phyloP scores from a whole-genome alignment of 2,329 filamentous ascomycete genomes.

The Colletotrichum godetiae region DNA sequence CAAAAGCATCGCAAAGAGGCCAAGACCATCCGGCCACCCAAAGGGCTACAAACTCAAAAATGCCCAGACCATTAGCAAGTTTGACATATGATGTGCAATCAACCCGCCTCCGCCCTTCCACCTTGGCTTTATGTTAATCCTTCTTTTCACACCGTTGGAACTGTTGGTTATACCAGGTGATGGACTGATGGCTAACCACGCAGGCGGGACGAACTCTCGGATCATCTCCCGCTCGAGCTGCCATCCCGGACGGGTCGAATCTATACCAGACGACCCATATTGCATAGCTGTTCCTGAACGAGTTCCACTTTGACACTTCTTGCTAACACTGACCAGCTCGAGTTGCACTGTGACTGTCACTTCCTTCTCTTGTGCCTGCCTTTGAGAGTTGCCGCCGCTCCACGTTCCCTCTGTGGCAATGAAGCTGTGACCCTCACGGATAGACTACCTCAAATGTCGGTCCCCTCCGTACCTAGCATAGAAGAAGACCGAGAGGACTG shows the following conservation, averaged over 20 bases:
- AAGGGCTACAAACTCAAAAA: not conserved
- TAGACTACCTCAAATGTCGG: not conserved
- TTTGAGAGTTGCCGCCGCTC: not conserved
- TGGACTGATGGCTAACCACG: not conserved
- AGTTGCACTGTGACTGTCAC: not conserved
- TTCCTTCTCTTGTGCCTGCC: not conserved
- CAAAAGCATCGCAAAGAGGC: not conserved
- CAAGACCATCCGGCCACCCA: not conserved
- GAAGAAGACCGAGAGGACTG: not conserved
- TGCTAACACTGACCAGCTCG: not conserved
- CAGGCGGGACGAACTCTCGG: constrained; percentile 6
- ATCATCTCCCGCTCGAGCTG: constrained; percentile 9
- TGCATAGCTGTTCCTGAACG: not conserved
- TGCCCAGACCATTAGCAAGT: constrained; percentile 30
- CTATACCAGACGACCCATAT: constrained; percentile 24
- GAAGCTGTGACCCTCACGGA: not conserved
- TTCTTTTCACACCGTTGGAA: not conserved
- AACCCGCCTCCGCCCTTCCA: constrained; percentile 10
- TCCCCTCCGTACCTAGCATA: not conserved
- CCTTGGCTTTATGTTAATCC: not conserved
- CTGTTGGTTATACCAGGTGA: not conserved
- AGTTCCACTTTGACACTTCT: not conserved
- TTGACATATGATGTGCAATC: constrained; percentile 27
- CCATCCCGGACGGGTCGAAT: constrained; percentile 1
- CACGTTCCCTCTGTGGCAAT: not conserved